These are phyloP conservation scores for Jackrogersella multiformis DNA, from an alignment of 495 filamentous ascomycete species.

Conservation along the genomic window DNA sequence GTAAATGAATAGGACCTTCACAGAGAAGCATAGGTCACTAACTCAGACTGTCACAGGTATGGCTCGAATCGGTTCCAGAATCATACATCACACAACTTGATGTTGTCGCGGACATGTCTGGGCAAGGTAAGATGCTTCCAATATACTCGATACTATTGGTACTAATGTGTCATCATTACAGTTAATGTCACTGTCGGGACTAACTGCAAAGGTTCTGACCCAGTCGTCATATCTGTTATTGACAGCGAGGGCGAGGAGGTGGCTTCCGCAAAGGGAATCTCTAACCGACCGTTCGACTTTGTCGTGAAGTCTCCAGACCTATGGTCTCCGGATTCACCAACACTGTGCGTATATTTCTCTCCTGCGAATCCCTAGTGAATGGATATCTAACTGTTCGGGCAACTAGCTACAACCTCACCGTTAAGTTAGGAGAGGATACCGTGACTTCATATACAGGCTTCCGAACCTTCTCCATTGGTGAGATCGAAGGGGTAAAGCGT, in stretches of 20 bases:
- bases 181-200: conserved; percentile 62
- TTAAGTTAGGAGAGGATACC: conserved; percentile 63
- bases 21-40: not conserved
- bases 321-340: conserved; percentile 70
- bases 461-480: conserved; percentile 64
- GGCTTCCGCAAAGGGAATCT: conserved; percentile 42
- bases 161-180: conserved; percentile 44
- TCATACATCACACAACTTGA: conserved; percentile 66
- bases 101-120: conserved; percentile 66
- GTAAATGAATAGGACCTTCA: not conserved
- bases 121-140: conserved; percentile 56
- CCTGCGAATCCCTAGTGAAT: not conserved
- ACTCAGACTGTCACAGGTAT: conserved; percentile 48
- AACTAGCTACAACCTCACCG: conserved; percentile 63
- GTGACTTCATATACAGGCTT: conserved; percentile 73
- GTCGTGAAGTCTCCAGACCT: conserved; percentile 58
- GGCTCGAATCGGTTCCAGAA: conserved; percentile 68
- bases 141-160: not conserved
- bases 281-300: conserved; percentile 62
- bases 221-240: conserved; percentile 56
- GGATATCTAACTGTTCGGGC: too few species aligned
- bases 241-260: conserved; percentile 50
- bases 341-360: conserved; percentile 45
- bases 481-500: conserved; percentile 66
- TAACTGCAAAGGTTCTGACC: conserved; percentile 32